phyloP scores from a whole-genome alignment of 2,329 filamentous ascomycete genomes.

The Colletotrichum tamarilloi region DNA sequence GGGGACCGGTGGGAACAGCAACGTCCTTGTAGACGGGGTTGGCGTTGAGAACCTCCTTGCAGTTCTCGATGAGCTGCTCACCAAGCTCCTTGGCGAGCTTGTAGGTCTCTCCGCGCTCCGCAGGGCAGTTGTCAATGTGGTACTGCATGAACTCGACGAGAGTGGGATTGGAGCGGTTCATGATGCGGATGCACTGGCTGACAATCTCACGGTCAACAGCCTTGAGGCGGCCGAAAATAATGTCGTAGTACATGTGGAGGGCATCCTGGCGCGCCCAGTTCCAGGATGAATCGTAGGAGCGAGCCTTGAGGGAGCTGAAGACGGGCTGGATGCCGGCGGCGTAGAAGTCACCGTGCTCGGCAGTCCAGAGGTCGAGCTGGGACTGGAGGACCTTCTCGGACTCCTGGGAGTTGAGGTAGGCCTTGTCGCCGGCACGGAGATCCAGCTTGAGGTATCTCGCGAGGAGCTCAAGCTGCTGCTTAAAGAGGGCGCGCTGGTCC shows the following conservation, averaged over 20 bases:
- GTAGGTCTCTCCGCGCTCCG: conserved; percentile 96
- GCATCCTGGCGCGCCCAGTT: conserved; percentile 99
- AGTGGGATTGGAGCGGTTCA: conserved; percentile 97
- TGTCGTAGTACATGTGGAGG: conserved; percentile 98
- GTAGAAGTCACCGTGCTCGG: conserved; percentile 97
- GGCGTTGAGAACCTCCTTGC: conserved; percentile 86
- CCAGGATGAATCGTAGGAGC: conserved; percentile 98
- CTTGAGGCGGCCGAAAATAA: conserved; percentile 95
- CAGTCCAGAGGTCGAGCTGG: conserved; percentile 93
- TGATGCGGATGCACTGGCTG: conserved; percentile 97
- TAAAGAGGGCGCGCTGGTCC: conserved; percentile 95
- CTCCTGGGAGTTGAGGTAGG: conserved; percentile 85
- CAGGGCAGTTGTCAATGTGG: conserved; percentile 98
- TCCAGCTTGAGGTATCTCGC: conserved; percentile 98
- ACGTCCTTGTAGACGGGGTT: conserved; percentile 97
- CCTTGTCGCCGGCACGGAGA: conserved; percentile 95
- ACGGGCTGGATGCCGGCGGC: conserved; percentile 93
- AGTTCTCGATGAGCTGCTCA: conserved; percentile 95
- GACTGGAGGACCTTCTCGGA: conserved; percentile 89
- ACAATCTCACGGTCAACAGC: conserved; percentile 97
- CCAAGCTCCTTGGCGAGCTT: conserved; percentile 96
- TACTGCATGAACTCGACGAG: conserved; percentile 99
- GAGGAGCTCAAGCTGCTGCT: conserved; percentile 96
- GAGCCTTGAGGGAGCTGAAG: conserved; percentile 93
- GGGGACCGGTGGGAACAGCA: conserved; percentile 87